Evolutionary conservation across 306 rosid genomes (phyloP), one percentile per base, ranked within the genome.

Genomic region (Macrotyloma uniflorum): DNA sequence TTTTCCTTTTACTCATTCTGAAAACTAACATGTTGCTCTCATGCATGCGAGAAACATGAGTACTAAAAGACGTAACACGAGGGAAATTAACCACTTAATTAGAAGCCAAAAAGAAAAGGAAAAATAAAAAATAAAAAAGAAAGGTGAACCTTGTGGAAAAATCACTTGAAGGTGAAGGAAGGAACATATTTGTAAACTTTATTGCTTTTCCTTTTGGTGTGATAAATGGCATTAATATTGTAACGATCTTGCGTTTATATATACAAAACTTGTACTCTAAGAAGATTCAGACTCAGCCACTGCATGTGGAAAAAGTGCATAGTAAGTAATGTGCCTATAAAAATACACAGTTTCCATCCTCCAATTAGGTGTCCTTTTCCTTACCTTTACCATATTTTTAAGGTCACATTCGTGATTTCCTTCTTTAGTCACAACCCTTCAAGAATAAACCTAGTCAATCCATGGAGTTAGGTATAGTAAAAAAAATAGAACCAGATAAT

Each of bases 121-220:
- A 0, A 5, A 23, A 26, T 26, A 26, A 26, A 26, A 2, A 26
- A 26, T 1, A n/a, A 46, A 4, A 1, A 11, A 14, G 1, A 22
- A 26, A 65, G 24, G 35, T 23, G 75, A 83, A 77, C 23, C 67
- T 67, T 71, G 83, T 58, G 32, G 24, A 40, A 71, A 80, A 85
- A 74, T 85, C 64, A 51, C 88, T 88, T 85, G 88, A 85, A 78
- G 78, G 14, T 35, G 58, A 83, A 79, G 88, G 50, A 85, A 85
- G 67, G 82, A 83, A 75, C 82, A 26, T 22, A 70, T 63, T 35
- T 72, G 50, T 64, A 33, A 64, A 63, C 45, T 18, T 43, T 51
- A 26, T 26, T 5, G 30, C 42, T 10, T 76, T 62, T 70, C 4
- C 43, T 76, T 82, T 76, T 51, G 18, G 33, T 42, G 55, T 64